Conservation (phyloP, 1,139 yeast genomes). For the Spathaspora jeffriesii region DNA sequence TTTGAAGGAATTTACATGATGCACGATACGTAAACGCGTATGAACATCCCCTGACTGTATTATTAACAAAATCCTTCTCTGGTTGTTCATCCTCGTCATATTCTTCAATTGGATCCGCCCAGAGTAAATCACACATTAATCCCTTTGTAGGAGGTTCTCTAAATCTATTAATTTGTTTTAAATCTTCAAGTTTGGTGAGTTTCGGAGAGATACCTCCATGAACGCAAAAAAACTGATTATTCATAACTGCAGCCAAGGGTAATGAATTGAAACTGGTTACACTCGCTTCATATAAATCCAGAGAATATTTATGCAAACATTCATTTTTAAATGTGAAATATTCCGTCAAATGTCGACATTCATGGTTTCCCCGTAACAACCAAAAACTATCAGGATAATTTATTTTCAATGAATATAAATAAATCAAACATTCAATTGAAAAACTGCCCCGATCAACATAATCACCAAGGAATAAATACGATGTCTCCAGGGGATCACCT, state of each 20-base stretch:
- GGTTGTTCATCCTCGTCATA: slow-evolving; percentile 64
- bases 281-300: slow-evolving; percentile 69
- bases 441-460: slow-evolving; percentile 96
- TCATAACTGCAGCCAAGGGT: slow-evolving; percentile 94
- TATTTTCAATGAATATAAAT: slow-evolving; percentile 78
- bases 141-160: slow-evolving; percentile 95
- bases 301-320: slow-evolving; percentile 82
- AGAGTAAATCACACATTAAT: slow-evolving; percentile 89
- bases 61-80: slow-evolving; percentile 56
- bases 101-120: slow-evolving; percentile 95
- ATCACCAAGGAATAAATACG: slow-evolving; percentile 89
- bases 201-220: slow-evolving; percentile 98
- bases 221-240: slow-evolving; percentile 92
- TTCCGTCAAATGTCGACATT: slow-evolving; percentile 90
- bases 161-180: slow-evolving; percentile 73
- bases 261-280: slow-evolving; percentile 81
- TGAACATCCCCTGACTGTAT: slow-evolving; percentile 90
- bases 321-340: slow-evolving; percentile 93
- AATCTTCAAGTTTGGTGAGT: slow-evolving; percentile 67
- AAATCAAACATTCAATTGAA: slow-evolving; percentile 84
- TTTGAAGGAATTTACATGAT: slow-evolving; percentile 75
- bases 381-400: slow-evolving; percentile 77
- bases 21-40: slow-evolving; percentile 89
- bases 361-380: slow-evolving; percentile 94
- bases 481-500: slow-evolving; percentile 78